Conservation (phyloP, 257 asterid genomes). For the Solanum stenotomum region DNA sequence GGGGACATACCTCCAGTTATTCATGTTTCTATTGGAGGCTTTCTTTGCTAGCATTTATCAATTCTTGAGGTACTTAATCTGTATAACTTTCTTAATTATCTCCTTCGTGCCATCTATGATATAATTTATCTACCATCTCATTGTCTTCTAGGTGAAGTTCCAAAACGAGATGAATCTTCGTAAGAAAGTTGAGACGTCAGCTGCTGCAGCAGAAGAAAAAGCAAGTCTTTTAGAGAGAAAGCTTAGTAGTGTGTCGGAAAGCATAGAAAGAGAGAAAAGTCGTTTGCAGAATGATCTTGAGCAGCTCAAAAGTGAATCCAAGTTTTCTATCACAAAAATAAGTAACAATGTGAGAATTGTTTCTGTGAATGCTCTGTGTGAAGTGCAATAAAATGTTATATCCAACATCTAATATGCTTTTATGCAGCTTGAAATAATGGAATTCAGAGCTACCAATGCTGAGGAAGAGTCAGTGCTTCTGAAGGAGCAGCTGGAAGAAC, state of each 20-base stretch:
- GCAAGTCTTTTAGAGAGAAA: slow-evolving; percentile 59
- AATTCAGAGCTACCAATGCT: slow-evolving; percentile 69
- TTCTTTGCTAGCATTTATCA: not conserved
- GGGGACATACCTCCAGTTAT: not conserved
- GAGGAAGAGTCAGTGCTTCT: slow-evolving; percentile 65
- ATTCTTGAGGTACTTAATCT: not conserved
- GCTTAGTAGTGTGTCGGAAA: slow-evolving; percentile 49
- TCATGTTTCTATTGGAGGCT: not conserved
- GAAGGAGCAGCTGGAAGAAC: slow-evolving; percentile 58
- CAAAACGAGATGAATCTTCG: slow-evolving; percentile 68
- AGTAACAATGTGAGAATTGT: slow-evolving; percentile 59
- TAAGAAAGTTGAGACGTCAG: slow-evolving; percentile 64
- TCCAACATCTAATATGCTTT: slow-evolving; percentile 12
- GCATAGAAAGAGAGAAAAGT: slow-evolving; percentile 56
- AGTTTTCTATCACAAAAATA: slow-evolving; percentile 62
- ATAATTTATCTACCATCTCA: slow-evolving; percentile 1
- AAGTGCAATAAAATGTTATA: not conserved
- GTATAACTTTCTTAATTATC: not conserved
- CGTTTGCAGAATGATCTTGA: slow-evolving; percentile 72
- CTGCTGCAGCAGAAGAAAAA: slow-evolving; percentile 74
- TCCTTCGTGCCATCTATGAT: not conserved
- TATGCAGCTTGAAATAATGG: slow-evolving; percentile 79
- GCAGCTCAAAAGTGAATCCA: slow-evolving; percentile 76
- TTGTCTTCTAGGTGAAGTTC: slow-evolving; percentile 50
- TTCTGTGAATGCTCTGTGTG: not conserved